Base-by-base conservation (phyloP, 2,329 filamentous ascomycete species). In the Remersonia thermophila region DNA sequence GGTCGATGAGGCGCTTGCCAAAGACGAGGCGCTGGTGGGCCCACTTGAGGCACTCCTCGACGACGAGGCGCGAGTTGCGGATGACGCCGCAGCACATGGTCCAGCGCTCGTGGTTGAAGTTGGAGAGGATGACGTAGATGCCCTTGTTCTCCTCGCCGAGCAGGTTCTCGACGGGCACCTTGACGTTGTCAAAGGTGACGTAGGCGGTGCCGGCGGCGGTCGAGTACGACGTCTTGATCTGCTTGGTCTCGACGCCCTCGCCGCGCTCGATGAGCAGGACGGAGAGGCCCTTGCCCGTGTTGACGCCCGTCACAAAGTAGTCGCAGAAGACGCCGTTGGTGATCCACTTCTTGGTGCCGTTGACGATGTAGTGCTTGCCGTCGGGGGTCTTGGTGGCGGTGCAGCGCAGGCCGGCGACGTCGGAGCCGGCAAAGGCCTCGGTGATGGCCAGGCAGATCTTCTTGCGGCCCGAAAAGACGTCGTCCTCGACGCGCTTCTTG, bases 11-110 rank as follows among this genome's bases (percentile, higher is more conserved):
- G 18, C 77, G 77, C 66, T 89, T 89, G 53, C 75, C 75, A 54
- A 91, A 91, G 46, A 93, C 83, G 17, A 86, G 67, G 33, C 84
- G 77, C 61, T 93, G 86, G 62, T 91, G 84, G 23, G 77, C 69
- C 85, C 86, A 94, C 57, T 91, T 91, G 44, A 93, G 63, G 50
- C 77, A 89, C 55, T 93, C 84, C 56, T 93, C 83, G 10, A 84
- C 77, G 11, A 89, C 71, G 2, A 70, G 69, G 43, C 83, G 71
- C 36, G 68, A 74, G 58, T 71, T 67, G 34, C 81, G 76, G 41
- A 79, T 67, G 3, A 77, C 73, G 34, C 62, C 74, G 47, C 73
- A 77, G 38, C 67, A 65, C 80, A 87, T 84, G 60, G 71, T 79
- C 69, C 80, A 85, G 23, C 82, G 71, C 62, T 86, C 83, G 60